These are phyloP conservation scores for Penicillium dipodomyicola DNA, from an alignment of 495 filamentous ascomycete species.

Conservation along the genomic window DNA sequence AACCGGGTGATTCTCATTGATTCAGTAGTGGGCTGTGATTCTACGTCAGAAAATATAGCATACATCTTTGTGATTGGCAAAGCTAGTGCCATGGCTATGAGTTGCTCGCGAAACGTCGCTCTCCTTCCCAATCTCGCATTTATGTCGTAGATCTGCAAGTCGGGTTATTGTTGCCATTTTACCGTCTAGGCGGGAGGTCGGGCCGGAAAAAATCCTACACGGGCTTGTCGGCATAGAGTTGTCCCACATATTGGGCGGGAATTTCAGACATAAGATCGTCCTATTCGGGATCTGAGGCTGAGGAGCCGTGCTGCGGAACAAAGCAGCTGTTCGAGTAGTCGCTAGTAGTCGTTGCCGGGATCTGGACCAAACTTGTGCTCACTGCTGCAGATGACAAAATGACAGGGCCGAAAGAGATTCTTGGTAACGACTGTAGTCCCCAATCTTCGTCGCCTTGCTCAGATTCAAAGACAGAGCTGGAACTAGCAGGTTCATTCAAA, in stretches of 20 bases:
- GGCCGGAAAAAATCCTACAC: not conserved
- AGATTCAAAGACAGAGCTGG: not conserved
- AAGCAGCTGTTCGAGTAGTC: not conserved
- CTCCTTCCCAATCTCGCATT: not conserved
- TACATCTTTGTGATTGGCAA: not conserved
- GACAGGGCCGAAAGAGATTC: not conserved
- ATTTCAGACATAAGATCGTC: not conserved
- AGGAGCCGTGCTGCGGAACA: not conserved
- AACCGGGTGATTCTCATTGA: not conserved
- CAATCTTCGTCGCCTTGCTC: not conserved
- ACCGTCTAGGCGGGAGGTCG: not conserved
- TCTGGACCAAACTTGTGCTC: not conserved
- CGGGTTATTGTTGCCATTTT: not conserved
- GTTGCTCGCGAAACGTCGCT: not conserved
- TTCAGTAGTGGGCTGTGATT: not conserved
- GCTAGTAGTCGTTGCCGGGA: not conserved
- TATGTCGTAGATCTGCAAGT: not conserved
- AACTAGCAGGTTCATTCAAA: not conserved
- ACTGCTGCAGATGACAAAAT: not conserved
- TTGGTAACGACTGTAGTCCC: not conserved
- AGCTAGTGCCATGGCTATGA: not conserved
- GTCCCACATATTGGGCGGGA: not conserved
- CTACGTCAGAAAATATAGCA: not conserved
- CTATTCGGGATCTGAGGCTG: not conserved
- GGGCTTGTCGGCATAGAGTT: not conserved